Evolutionary conservation across 768 basidiomycete species (phyloP), one percentile per base, ranked within the genome.

Genomic region (Cyclocybe cylindracea): DNA sequence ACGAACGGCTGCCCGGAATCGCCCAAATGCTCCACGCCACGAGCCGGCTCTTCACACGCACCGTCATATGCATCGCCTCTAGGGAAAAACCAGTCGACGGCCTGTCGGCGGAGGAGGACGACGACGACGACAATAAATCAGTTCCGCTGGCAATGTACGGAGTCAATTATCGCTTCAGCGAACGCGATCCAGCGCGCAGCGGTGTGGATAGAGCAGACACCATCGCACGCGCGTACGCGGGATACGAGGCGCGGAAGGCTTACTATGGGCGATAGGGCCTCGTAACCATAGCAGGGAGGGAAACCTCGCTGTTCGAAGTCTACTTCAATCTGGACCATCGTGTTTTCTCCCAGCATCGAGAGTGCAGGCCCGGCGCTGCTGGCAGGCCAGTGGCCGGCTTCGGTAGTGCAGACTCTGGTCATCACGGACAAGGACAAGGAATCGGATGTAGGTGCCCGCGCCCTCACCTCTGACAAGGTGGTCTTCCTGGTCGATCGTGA

Each of bases 121-220:
- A 44, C 18, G 53, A 62, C 4, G 49, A 49, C 46, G 58, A 53
- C 46, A 50, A 36, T 13, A 48, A 51, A 37, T 47, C 60, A 11
- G 58, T 33, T 56, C 36, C 59, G 56, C 10, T 59, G 61, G 49
- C 57, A 39, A 55, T 62, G 57, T 58, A 56, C 46, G 67, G 67
- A 14, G 50, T 68, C 41, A 66, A 68, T 53, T 68, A 63, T 50
- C 50, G 67, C 1, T 65, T 44, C 41, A 67, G 67, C 51, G 37
- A 59, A 39, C 54, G 50, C 8, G 43, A 46, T 5, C 14, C 36
- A 29, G 13, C 11, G 35, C 2, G 13, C 34, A 5, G 24, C 24
- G 24, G 24, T 24, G 35, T 32, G 3, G 44, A 44, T 33, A 29
- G 9, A 13, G 44, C 34, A 32, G 11, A 6, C 10, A 11, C 14